Evolutionary conservation across 306 rosid genomes (phyloP).

Genomic region (Nissolia schottii): DNA sequence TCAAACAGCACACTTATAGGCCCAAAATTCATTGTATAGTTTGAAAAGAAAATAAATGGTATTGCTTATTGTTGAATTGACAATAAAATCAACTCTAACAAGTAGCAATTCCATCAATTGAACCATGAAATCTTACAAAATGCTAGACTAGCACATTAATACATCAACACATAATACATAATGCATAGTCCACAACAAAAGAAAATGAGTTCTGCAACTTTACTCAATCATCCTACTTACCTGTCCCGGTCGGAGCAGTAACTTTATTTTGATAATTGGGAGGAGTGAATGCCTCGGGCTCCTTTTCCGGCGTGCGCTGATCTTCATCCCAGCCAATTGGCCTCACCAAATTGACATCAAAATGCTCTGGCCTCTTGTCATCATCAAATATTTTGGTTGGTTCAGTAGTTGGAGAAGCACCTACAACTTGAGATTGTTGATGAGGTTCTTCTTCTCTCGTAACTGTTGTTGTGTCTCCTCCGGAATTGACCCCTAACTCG

Average conservation of each 20-base stretch:
- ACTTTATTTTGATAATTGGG: conserved; percentile 33
- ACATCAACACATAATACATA: neutral
- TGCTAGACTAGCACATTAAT: neutral
- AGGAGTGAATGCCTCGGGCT: conserved; percentile 2
- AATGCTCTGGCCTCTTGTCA: neutral
- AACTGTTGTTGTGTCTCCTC: neutral
- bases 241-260: conserved; percentile 38
- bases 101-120: too few relatives aligned
- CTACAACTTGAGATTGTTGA: conserved; percentile 7
- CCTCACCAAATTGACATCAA: conserved; percentile 33
- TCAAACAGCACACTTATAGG: too few relatives aligned
- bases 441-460: conserved; percentile 1
- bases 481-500: neutral
- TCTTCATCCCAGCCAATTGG: conserved; percentile 40
- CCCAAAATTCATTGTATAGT: too few relatives aligned
- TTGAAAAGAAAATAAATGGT: too few relatives aligned
- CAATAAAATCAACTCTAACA: too few relatives aligned
- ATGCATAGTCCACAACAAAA: neutral
- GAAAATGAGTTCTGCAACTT: neutral
- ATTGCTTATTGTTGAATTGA: too few relatives aligned
- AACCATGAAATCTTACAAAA: too few relatives aligned
- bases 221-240: conserved; percentile 17
- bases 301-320: conserved; percentile 7
- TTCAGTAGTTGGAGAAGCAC: conserved; percentile 24
- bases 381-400: conserved; percentile 15